Evolutionary conservation across 2,329 filamentous ascomycete genomes (phyloP).

Genomic region (Plectosphaerella cucumerina): DNA sequence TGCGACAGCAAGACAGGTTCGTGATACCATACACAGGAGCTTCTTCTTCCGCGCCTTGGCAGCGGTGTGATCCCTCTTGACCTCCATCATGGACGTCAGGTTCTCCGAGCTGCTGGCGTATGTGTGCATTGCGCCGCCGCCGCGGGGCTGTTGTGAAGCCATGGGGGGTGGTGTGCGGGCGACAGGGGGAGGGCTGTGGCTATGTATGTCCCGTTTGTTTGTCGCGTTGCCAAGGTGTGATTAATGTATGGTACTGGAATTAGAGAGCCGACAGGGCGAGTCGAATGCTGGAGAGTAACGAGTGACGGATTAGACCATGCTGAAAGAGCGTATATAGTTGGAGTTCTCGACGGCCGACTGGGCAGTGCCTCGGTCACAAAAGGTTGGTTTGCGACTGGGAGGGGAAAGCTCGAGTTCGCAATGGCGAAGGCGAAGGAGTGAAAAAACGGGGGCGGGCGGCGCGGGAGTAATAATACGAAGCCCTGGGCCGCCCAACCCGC

Average conservation of each 20-base stretch:
- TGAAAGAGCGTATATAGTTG: not conserved
- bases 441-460: not conserved
- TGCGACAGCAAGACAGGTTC: not conserved
- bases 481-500: no score
- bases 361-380: not conserved
- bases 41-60: not conserved
- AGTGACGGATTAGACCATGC: not conserved
- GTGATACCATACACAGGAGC: not conserved
- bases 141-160: not conserved
- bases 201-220: not conserved
- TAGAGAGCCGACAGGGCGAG: not conserved
- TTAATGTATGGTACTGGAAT: not conserved
- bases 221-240: not conserved
- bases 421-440: not conserved
- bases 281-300: not conserved
- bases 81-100: not conserved
- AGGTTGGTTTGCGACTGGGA: not conserved
- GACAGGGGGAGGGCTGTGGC: not conserved
- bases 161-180: no score
- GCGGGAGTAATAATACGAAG: not conserved
- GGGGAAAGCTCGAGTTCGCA: not conserved
- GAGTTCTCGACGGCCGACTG: not conserved
- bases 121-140: not conserved
- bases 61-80: not conserved
- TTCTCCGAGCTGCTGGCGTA: not conserved